These are phyloP conservation scores for Eucalyptus regnans DNA, from an alignment of 345 rosid genomes.

Conservation along the genomic window DNA sequence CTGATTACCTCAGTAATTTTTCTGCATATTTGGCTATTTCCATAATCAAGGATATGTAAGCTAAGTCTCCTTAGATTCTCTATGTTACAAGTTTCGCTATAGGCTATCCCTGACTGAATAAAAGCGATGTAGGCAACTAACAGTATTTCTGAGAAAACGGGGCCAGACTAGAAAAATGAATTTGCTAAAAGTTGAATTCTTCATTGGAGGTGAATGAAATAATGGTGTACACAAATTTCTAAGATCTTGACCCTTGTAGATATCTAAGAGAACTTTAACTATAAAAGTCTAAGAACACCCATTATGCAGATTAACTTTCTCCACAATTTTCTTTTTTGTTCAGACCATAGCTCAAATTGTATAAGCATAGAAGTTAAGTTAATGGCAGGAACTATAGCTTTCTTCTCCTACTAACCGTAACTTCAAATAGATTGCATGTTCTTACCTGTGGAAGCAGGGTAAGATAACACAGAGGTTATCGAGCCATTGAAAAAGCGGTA, in stretches of 20 bases:
- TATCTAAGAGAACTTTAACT: not conserved
- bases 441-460: slow-evolving; percentile 3
- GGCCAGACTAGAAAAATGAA: not conserved
- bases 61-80: not conserved
- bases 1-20: not conserved
- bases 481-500: slow-evolving; percentile 12
- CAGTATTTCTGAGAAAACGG: not conserved
- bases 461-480: not conserved
- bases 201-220: not conserved
- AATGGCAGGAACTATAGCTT: not conserved
- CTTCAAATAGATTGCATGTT: not conserved
- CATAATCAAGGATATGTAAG: not conserved
- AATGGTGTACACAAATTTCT: not conserved
- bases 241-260: not conserved
- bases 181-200: not conserved
- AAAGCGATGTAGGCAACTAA: not conserved
- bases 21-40: not conserved
- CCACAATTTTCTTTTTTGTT: not conserved
- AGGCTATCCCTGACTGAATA: not conserved
- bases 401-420: not conserved
- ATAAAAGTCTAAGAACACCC: not conserved
- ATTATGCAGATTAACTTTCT: not conserved
- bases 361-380: not conserved
- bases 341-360: not conserved
- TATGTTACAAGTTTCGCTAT: not conserved